Base-by-base conservation (phyloP, 2,329 filamentous ascomycete genomes). In the Venturia effusa region DNA sequence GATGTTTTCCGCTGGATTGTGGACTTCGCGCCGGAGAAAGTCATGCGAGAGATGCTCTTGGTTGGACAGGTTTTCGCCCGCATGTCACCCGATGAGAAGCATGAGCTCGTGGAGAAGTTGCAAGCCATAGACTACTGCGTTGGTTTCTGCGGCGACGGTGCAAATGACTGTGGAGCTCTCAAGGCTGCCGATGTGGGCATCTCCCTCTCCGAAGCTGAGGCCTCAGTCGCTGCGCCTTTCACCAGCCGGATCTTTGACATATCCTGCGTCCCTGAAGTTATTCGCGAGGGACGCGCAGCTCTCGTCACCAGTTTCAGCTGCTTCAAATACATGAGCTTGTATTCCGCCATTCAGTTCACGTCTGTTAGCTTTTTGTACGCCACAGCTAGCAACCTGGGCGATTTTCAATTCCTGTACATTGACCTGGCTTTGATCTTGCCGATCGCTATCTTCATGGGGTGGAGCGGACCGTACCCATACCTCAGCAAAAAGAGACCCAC, bases 321-420 rank as follows among this genome's bases (percentile, higher is more conserved):
- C 79, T 99, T 99, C 83, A 99, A 97, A 79, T 99, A 96, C 77
- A 99, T 99, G 95, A 95, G 90, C 70, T 78, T 99, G 68, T 99
- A 99, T 79, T 97, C 92, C 2, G 93, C 94, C n/a, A 99, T 99
- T 68, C 94, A 99, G 75, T 99, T 99, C 79, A 96, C 91, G 8
- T 91, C 90, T 0, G 95, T 99, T 71, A 96, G 89, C 81, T 97
- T 99, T 73, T 82, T 99, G 19, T 99, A 99, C 75, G 90, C 92
- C 7, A 92, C 87, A 8, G 95, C 89, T 13, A 96, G 90, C 10
- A 99, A 99, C 72, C 80, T 99, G 6, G 95, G 94, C 61, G 94
- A 99, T 74, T 97, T 99, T 72, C 94, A 97, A 80, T 99, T 97
- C 74, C 81, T 99, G 4, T 97, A 93, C 75, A 97, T 99, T 71